These are phyloP conservation scores for Aurifilum marmelostoma DNA, from an alignment of 2,329 filamentous ascomycete genomes.

Conservation along the genomic window DNA sequence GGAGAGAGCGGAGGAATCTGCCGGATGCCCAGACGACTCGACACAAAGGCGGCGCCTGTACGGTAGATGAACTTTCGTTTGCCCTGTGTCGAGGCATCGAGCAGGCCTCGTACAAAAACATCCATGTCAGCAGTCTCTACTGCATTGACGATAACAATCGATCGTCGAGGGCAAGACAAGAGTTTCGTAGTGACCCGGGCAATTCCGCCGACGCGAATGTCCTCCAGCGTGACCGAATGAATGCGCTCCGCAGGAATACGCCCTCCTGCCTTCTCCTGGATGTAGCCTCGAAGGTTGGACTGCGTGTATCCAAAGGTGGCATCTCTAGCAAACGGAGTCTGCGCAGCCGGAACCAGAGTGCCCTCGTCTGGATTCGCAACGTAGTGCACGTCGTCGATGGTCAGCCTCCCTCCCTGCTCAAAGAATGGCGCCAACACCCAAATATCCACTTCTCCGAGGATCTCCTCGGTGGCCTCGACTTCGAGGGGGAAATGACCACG, in stretches of 20 bases:
- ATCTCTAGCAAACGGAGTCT: slow-evolving; percentile 60
- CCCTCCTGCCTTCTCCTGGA: slow-evolving; percentile 56
- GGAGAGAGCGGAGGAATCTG: slow-evolving; percentile 54
- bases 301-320: slow-evolving; percentile 60
- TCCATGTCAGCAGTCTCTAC: slow-evolving; percentile 56
- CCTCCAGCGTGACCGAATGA: not conserved
- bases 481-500: slow-evolving; percentile 61
- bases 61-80: slow-evolving; percentile 43
- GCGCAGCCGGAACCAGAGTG: slow-evolving; percentile 51
- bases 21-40: slow-evolving; percentile 54
- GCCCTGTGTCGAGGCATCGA: slow-evolving; percentile 33
- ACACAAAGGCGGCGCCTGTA: slow-evolving; percentile 48
- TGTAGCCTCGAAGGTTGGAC: slow-evolving; percentile 56
- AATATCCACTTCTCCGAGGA: slow-evolving; percentile 24
- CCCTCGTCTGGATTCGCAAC: slow-evolving; percentile 53
- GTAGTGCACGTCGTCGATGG: slow-evolving; percentile 61
- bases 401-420: slow-evolving; percentile 60
- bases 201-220: not conserved
- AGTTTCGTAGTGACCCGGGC: slow-evolving; percentile 33
- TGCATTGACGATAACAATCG: slow-evolving; percentile 53
- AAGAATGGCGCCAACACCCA: slow-evolving; percentile 64
- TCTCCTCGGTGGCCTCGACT: slow-evolving; percentile 40
- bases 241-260: slow-evolving; percentile 36
- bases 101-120: slow-evolving; percentile 51
- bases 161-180: slow-evolving; percentile 39